A percentile compares a stretch with the other conserved stretches of the same genome.
phyloP scores from a whole-genome alignment of 495 filamentous ascomycete species.

The Trichoderma erinaceum region DNA sequence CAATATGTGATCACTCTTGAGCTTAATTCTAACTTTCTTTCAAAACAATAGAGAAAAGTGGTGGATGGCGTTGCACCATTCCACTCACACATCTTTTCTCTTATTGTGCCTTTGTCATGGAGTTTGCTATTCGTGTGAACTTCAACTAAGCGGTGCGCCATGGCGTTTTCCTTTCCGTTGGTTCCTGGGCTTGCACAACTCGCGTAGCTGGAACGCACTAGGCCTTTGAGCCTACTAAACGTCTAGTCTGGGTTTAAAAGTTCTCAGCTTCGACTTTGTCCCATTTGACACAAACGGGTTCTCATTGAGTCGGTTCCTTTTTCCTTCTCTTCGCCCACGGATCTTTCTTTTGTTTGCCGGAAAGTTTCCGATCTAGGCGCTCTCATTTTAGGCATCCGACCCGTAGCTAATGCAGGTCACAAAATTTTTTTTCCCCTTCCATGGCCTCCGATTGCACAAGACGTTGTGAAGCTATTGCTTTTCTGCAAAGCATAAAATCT shows the following conservation, averaged over 20 bases:
- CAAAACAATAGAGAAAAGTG: neutral
- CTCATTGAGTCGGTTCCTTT: neutral
- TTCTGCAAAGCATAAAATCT: neutral
- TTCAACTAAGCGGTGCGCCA: neutral
- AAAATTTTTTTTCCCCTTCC: neutral
- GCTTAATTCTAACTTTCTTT: constrained; percentile 4
- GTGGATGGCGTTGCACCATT: neutral
- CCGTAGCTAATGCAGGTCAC: neutral
- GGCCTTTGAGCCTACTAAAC: neutral
- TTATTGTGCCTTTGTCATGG: neutral
- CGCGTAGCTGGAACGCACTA: neutral
- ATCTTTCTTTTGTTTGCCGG: neutral
- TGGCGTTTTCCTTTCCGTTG: constrained; percentile 9
- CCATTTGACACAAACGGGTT: neutral
- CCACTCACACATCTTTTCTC: neutral
- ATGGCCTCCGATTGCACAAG: neutral
- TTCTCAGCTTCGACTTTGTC: too few species aligned
- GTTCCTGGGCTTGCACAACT: neutral
- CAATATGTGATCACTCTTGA: neutral
- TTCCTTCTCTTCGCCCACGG: neutral
- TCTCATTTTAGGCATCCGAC: neutral
- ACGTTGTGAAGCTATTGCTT: neutral
- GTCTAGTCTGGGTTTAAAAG: too few species aligned
- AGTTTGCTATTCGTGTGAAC: neutral
- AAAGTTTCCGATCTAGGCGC: neutral